phyloP scores from a whole-genome alignment of 1,284 basidiomycete species.

The Cutaneotrichosporon curvatum region DNA sequence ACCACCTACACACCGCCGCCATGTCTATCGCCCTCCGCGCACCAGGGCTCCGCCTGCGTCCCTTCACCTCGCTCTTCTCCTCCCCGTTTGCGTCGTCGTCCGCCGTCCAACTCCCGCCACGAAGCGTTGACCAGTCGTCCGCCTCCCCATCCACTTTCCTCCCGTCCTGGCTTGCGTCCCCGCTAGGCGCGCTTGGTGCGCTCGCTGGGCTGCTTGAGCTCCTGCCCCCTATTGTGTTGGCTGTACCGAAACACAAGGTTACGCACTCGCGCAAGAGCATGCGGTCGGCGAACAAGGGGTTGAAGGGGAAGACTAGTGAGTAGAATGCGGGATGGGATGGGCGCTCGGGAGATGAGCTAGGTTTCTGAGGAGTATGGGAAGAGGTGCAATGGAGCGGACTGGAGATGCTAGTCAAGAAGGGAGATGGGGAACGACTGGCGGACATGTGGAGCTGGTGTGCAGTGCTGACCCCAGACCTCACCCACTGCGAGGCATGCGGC shows the following conservation, averaged over 20 bases:
- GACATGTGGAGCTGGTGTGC: no score
- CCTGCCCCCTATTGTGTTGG: slow-evolving; percentile 78
- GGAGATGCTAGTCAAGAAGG: no score
- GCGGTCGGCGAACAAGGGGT: slow-evolving; percentile 86
- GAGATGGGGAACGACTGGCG: no score
- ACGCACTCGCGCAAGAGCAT: slow-evolving; percentile 93
- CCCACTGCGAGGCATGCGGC: slow-evolving; percentile 87
- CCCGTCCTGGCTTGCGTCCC: slow-evolving; percentile 3
- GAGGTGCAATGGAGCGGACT: no score
- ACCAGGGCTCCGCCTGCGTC: slow-evolving; percentile 3
- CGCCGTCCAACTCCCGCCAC: slow-evolving; percentile 6
- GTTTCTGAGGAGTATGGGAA: no score
- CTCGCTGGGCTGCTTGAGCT: slow-evolving; percentile 54
- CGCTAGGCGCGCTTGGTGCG: slow-evolving; percentile 7
- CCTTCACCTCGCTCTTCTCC: slow-evolving; percentile 26
- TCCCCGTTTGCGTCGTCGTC: slow-evolving; percentile 15
- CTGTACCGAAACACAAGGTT: slow-evolving; percentile 90
- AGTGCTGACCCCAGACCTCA: slow-evolving; percentile 60
- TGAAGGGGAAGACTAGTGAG: slow-evolving; percentile 89
- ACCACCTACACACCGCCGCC: not conserved
- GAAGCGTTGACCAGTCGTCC: not conserved
- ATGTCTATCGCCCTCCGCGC: slow-evolving; percentile 15
- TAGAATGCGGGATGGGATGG: no score
- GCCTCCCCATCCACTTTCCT: slow-evolving; percentile 1
- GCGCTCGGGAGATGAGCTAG: no score